phyloP scores from a whole-genome alignment of 257 asterid species.

The Nicotiana otophora region DNA sequence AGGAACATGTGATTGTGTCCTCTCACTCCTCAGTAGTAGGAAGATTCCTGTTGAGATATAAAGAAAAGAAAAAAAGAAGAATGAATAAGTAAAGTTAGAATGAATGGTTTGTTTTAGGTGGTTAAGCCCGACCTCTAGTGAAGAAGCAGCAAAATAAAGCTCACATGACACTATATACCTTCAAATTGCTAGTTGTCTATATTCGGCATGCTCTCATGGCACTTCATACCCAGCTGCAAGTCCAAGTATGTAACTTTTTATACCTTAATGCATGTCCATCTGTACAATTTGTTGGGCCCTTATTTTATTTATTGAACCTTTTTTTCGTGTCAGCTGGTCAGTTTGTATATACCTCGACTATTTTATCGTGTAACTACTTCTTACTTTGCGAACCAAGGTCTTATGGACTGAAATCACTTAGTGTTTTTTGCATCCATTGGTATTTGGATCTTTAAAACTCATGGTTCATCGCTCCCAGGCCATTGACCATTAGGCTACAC shows the following conservation, averaged over 20 bases:
- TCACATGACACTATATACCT: conserved; percentile 12
- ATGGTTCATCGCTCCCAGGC: too few species aligned
- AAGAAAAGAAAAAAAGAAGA: neutral
- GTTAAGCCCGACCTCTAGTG: conserved; percentile 7
- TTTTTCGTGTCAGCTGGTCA: too few species aligned
- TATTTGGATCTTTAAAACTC: too few species aligned
- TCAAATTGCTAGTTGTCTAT: conserved; percentile 14
- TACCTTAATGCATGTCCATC: conserved; percentile 30
- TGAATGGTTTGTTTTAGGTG: conserved; percentile 19
- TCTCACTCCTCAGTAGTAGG: conserved; percentile 16
- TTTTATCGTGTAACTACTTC: too few species aligned
- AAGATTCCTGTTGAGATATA: conserved; percentile 17
- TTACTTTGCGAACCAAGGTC: too few species aligned
- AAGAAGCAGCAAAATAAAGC: conserved; percentile 5
- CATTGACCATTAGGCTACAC: too few species aligned
- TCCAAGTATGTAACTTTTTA: neutral
- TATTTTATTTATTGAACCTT: neutral
- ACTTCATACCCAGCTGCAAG: neutral
- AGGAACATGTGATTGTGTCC: conserved; percentile 10
- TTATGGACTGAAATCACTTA: too few species aligned
- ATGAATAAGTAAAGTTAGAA: conserved; percentile 5
- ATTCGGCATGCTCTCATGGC: conserved; percentile 21
- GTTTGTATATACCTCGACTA: too few species aligned
- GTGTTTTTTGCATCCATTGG: too few species aligned
- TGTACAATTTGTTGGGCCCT: conserved; percentile 13